Evolutionary conservation across 768 basidiomycete species (phyloP).

Genomic region (Xerocomellus chrysenteron): DNA sequence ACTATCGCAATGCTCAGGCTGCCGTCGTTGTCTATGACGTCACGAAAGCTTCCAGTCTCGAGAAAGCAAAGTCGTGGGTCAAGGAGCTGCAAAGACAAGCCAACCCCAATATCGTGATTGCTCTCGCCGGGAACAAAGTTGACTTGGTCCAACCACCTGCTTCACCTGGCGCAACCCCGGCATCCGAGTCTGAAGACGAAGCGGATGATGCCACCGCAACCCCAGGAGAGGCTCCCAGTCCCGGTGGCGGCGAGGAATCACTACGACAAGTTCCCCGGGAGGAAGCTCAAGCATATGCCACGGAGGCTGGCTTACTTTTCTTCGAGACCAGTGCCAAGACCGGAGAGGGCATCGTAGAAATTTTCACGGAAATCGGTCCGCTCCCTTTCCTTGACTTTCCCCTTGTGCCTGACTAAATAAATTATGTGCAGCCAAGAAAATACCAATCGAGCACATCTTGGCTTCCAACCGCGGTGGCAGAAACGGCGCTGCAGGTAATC

Average conservation of each 20-base stretch:
- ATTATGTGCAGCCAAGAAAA: slow-evolving; percentile 64
- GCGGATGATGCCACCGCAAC: slow-evolving; percentile 91
- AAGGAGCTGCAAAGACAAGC: slow-evolving; percentile 99
- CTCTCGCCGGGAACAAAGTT: slow-evolving; percentile 96
- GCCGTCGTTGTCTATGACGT: slow-evolving; percentile 99
- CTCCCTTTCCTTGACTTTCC: slow-evolving; percentile 1
- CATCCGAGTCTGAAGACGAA: slow-evolving; percentile 80
- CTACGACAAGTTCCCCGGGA: slow-evolving; percentile 89
- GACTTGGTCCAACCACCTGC: slow-evolving; percentile 76
- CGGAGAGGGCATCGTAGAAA: slow-evolving; percentile 90
- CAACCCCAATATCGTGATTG: slow-evolving; percentile 98
- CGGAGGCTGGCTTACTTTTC: slow-evolving; percentile 92
- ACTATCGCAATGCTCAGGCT: slow-evolving; percentile 96
- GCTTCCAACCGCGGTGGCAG: slow-evolving; percentile 76
- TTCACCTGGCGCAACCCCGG: slow-evolving; percentile 46
- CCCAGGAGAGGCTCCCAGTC: slow-evolving; percentile 64
- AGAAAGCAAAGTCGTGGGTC: slow-evolving; percentile 99
- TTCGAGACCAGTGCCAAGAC: slow-evolving; percentile 99
- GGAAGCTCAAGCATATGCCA: slow-evolving; percentile 95
- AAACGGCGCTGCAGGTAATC: slow-evolving; percentile 53
- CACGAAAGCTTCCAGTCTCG: slow-evolving; percentile 91
- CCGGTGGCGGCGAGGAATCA: slow-evolving; percentile 59
- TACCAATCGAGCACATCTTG: slow-evolving; percentile 91
- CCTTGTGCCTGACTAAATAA: not conserved
- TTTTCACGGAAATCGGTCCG: slow-evolving; percentile 97